Base-by-base conservation (phyloP, 2,329 filamentous ascomycete genomes). In the Daldinia eschscholtzii region DNA sequence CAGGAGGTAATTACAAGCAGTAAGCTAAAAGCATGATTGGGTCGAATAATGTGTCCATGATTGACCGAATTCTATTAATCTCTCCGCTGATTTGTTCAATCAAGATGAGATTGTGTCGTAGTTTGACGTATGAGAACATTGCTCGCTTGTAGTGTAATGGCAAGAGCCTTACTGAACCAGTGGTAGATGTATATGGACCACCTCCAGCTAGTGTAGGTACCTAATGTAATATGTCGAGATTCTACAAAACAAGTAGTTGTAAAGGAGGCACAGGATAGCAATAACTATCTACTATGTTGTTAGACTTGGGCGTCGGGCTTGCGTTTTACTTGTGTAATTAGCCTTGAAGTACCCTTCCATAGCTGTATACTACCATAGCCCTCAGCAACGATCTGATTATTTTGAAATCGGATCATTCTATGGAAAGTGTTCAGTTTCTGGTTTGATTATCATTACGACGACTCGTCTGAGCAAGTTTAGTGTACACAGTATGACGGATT, bases 41-140 rank as follows among this genome's bases (percentile, higher is more conserved):
- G 62, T 65, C 68, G 55, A 70, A 65, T 64, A 61, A 41, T 44
- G 30, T 30, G 44, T 50, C 68, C 65, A 57, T 61, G 65, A 60
- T 61, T 68, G 58, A 70, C 68, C 68, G 68, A 70, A 65, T 61
- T 52, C 30, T 15, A 28, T 30, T 46, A 46, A 44, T 41, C 28
- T 33, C 37, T 10, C 15, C 15, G 37, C 41, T 64, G 42, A 61
- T 68, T 70, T 52, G 68, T 56, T 56, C 18, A n/a, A 37, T 23
- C 50, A 44, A 42, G 33, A 53, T 20, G 44, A 44, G 18, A 50
- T 52, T 48, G 41, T 23, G 61, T 41, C 37, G 61, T 58, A 61
- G 56, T 30, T 66, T 6, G 37, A 46, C 28, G 50, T 67, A 67
- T 50, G 59, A 18, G 35, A n/a, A 10, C 3, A 28, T 12, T 33